Evolutionary conservation across 768 basidiomycete genomes (phyloP).

Genomic region (Termitomyces sp.): DNA sequence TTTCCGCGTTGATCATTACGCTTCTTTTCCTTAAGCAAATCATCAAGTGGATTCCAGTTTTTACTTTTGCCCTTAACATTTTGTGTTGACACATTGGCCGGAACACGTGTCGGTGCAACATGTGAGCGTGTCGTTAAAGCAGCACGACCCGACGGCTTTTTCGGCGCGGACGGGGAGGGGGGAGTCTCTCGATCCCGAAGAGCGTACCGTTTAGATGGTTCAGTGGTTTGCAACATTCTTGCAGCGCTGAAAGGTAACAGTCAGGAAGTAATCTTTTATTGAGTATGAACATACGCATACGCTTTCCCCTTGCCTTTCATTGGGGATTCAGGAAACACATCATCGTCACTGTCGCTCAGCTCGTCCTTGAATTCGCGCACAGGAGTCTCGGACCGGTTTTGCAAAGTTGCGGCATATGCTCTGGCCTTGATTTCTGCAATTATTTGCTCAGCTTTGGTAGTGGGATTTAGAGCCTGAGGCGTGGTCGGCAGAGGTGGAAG

Average conservation of each 20-base stretch:
- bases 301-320: constrained; percentile 8
- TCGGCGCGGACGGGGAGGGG: constrained; percentile 9
- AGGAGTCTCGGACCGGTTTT: constrained; percentile 41
- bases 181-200: constrained; percentile 8
- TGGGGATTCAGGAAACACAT: constrained; percentile 21
- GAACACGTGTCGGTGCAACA: constrained; percentile 4
- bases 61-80: constrained; percentile 15
- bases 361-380: constrained; percentile 34
- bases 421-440: constrained; percentile 65
- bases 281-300: constrained; percentile 1
- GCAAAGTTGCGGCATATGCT: constrained; percentile 42
- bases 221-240: background rate
- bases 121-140: constrained; percentile 11
- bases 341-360: constrained; percentile 52
- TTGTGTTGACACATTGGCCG: constrained; percentile 5
- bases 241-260: background rate
- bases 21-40: constrained; percentile 51
- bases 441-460: constrained; percentile 49
- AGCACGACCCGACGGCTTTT: background rate
- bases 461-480: constrained; percentile 31
- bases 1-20: constrained; percentile 34
- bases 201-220: constrained; percentile 1
- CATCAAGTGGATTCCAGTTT: constrained; percentile 46
- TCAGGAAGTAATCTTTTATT: background rate
- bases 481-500: constrained; percentile 22